These are phyloP conservation scores for Lanmaoa rubissima DNA, from an alignment of 768 basidiomycete species.

Conservation along the genomic window DNA sequence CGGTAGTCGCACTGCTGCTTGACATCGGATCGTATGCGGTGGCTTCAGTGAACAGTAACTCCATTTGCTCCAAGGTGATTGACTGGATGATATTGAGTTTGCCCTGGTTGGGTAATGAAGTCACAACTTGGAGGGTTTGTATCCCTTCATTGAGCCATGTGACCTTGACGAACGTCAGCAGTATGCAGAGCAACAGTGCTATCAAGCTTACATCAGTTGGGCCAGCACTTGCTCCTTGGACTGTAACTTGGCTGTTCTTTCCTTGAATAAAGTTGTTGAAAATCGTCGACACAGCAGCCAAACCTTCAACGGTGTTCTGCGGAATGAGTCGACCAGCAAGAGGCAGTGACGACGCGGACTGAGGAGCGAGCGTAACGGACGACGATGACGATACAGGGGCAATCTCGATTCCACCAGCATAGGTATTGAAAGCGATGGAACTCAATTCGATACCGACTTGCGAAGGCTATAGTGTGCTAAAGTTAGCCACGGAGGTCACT, in stretches of 20 bases:
- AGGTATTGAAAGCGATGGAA: conserved; percentile 61
- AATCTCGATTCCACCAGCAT: conserved; percentile 50
- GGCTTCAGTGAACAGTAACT: conserved; percentile 55
- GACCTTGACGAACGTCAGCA: conserved; percentile 39
- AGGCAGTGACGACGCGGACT: conserved; percentile 48
- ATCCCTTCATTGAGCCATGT: conserved; percentile 75
- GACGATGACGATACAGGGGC: conserved; percentile 54
- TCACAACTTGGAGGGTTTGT: conserved; percentile 54
- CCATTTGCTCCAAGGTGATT: conserved; percentile 57
- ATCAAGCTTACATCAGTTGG: conserved; percentile 47
- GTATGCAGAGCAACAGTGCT: background rate
- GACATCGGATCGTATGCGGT: conserved; percentile 58
- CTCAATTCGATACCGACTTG: conserved; percentile 70
- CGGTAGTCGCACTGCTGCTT: conserved; percentile 57
- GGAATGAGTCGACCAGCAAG: conserved; percentile 65
- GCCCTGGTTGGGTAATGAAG: conserved; percentile 63
- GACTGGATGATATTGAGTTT: conserved; percentile 61
- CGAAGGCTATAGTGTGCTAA: conserved; percentile 47
- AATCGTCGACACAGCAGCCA: conserved; percentile 56
- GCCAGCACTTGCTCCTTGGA: conserved; percentile 59
- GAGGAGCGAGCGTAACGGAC: conserved; percentile 53
- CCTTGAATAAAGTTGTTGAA: conserved; percentile 76
- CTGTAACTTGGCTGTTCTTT: conserved; percentile 54
- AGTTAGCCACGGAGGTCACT: conserved; percentile 4
- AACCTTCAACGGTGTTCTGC: conserved; percentile 50